Conservation (phyloP, 768 basidiomycete species). For the Grammothele lineata region DNA sequence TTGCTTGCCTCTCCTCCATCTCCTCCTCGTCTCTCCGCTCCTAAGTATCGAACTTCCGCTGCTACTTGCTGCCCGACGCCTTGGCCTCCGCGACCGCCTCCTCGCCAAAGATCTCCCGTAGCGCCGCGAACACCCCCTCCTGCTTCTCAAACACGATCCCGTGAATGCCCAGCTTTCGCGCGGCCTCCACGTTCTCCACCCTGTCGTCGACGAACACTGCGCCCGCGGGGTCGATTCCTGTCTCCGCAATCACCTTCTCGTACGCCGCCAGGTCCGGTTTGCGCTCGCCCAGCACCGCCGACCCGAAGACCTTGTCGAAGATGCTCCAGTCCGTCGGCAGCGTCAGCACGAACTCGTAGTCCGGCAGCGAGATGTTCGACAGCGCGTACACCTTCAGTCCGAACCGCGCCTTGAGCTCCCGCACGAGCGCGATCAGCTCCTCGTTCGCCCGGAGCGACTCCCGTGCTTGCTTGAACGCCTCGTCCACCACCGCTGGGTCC, state of each 20-base stretch:
- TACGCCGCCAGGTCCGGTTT: constrained; percentile 55
- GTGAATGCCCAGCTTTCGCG: constrained; percentile 50
- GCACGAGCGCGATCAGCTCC: constrained; percentile 33
- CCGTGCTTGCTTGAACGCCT: constrained; percentile 44
- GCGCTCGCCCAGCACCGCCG: constrained; percentile 47
- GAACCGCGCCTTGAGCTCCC: constrained; percentile 37
- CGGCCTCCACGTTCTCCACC: constrained; percentile 54
- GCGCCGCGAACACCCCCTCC: constrained; percentile 36
- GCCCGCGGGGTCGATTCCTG: constrained; percentile 40
- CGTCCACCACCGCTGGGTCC: constrained; percentile 32
- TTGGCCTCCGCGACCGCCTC: constrained; percentile 27
- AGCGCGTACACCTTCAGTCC: constrained; percentile 42
- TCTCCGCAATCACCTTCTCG: constrained; percentile 42
- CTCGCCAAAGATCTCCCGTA: constrained; percentile 44
- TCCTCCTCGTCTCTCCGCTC: too few species aligned
- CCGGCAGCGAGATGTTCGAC: constrained; percentile 50
- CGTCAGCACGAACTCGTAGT: constrained; percentile 39
- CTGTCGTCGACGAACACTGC: constrained; percentile 60
- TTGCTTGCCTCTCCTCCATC: too few species aligned
- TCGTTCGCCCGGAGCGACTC: constrained; percentile 45
- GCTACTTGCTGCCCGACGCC: neutral
- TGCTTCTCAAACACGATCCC: constrained; percentile 44
- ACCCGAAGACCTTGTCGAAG: constrained; percentile 51
- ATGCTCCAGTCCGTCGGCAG: constrained; percentile 43
- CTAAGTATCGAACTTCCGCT: too few species aligned